Conservation (phyloP, 2,329 filamentous ascomycete genomes). For the Lasiodiplodia theobromae region DNA sequence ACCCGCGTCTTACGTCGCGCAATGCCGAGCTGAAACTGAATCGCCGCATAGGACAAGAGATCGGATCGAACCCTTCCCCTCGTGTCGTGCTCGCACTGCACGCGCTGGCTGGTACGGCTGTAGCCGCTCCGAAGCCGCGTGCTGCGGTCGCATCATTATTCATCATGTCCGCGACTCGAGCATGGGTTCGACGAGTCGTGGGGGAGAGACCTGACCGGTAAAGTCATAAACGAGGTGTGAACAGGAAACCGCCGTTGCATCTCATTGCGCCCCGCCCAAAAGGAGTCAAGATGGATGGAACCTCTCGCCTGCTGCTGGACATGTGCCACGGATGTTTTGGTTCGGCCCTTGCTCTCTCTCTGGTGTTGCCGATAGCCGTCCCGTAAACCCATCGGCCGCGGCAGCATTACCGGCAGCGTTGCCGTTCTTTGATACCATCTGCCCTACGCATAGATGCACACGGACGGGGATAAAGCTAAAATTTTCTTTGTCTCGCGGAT, state of each 20-base stretch:
- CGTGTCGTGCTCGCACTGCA: not conserved
- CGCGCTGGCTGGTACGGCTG: constrained; percentile 1
- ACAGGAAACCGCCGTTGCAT: constrained; percentile 15
- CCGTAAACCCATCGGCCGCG: not conserved
- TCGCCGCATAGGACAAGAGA: constrained; percentile 9
- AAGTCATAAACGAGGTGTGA: constrained; percentile 14
- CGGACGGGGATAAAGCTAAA: constrained; percentile 1
- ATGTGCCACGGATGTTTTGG: constrained; percentile 6
- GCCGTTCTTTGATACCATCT: not conserved
- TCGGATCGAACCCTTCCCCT: constrained; percentile 3
- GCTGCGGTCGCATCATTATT: constrained; percentile 1
- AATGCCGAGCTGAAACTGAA: constrained; percentile 22
- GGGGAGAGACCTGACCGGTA: constrained; percentile 14
- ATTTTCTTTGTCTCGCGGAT: constrained; percentile 19
- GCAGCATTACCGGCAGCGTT: not conserved
- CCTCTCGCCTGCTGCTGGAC: not conserved
- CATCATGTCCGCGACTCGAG: constrained; percentile 1
- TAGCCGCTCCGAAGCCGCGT: constrained; percentile 5
- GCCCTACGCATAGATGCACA: not conserved
- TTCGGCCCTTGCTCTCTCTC: not conserved
- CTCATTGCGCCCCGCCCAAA: constrained; percentile 6
- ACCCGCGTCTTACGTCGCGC: constrained; percentile 17
- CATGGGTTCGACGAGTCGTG: constrained; percentile 11
- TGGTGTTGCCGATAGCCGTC: not conserved
- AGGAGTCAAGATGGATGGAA: not conserved